These are phyloP conservation scores for Debaryomyces castellii DNA, from an alignment of 805 yeast genomes.

Conservation along the genomic window DNA sequence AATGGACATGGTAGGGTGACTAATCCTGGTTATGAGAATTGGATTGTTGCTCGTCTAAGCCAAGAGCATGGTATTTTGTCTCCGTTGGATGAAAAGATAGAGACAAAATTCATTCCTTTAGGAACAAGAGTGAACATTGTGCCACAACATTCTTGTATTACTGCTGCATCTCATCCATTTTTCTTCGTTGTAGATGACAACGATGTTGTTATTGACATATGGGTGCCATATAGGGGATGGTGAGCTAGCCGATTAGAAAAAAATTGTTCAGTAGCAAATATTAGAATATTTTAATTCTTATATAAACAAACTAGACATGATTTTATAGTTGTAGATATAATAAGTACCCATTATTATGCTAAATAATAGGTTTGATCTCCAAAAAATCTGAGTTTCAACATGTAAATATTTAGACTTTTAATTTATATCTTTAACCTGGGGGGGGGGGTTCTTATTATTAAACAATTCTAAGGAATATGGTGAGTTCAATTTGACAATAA, in stretches of 20 bases:
- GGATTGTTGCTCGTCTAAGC: slow-evolving; percentile 67
- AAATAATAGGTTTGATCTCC: too few species aligned
- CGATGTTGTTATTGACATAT: slow-evolving; percentile 54
- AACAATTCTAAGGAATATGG: too few species aligned
- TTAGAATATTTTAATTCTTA: too few species aligned
- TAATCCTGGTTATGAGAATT: slow-evolving; percentile 45
- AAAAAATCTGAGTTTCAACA: too few species aligned
- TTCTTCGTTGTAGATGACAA: slow-evolving; percentile 50
- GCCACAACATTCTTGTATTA: slow-evolving; percentile 76
- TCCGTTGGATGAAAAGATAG: slow-evolving; percentile 34
- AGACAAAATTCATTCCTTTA: slow-evolving; percentile 42
- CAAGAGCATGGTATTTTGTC: slow-evolving; percentile 79
- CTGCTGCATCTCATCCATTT: slow-evolving; percentile 61
- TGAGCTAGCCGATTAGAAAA: slow-evolving; percentile 1
- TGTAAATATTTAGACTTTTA: too few species aligned
- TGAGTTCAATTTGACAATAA: too few species aligned
- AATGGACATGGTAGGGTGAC: slow-evolving; percentile 60
- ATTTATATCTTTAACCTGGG: too few species aligned
- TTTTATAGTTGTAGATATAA: too few species aligned
- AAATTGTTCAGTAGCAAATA: too few species aligned
- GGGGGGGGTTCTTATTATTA: too few species aligned
- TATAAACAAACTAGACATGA: too few species aligned
- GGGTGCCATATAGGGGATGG: slow-evolving; percentile 52
- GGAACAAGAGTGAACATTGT: slow-evolving; percentile 56
- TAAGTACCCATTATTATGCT: too few species aligned